These are phyloP conservation scores for Aureobasidium lini DNA, from an alignment of 2,329 filamentous ascomycete species.

Conservation along the genomic window DNA sequence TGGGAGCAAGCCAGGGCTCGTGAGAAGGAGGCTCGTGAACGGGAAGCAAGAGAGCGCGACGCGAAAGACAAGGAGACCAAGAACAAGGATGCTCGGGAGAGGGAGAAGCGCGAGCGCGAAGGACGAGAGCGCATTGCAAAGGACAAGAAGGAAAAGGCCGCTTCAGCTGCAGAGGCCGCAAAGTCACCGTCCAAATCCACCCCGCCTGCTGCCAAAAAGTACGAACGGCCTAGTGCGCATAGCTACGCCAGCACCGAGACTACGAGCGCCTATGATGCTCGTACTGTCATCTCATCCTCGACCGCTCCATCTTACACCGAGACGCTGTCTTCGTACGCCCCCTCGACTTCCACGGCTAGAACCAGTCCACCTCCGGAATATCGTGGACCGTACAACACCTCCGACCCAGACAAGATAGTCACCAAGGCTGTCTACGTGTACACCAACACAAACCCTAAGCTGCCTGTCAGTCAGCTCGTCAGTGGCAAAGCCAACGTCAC, in stretches of 20 bases:
- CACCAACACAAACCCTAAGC: constrained; percentile 79
- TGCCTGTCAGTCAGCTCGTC: constrained; percentile 83
- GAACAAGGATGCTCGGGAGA: constrained; percentile 34
- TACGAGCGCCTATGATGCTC: constrained; percentile 36
- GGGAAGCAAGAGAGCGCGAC: constrained; percentile 40
- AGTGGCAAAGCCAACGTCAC: constrained; percentile 79
- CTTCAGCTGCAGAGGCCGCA: constrained; percentile 20
- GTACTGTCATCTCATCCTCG: constrained; percentile 52
- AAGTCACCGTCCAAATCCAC: constrained; percentile 15
- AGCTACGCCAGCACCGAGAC: constrained; percentile 57
- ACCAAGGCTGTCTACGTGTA: constrained; percentile 90
- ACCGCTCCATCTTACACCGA: constrained; percentile 21
- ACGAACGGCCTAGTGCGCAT: constrained; percentile 46
- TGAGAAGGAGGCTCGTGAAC: constrained; percentile 42
- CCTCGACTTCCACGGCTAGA: constrained; percentile 73
- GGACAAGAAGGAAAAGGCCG: constrained; percentile 32
- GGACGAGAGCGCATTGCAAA: constrained; percentile 31
- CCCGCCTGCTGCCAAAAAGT: constrained; percentile 27
- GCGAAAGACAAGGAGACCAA: constrained; percentile 33
- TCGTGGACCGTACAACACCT: constrained; percentile 72
- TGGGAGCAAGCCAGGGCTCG: constrained; percentile 44
- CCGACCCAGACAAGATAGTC: constrained; percentile 91
- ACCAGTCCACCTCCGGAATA: constrained; percentile 77
- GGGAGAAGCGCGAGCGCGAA: constrained; percentile 32
- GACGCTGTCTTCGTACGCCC: constrained; percentile 52